Conservation (phyloP, 2,329 filamentous ascomycete genomes). For the Sordariomycetes sp. region DNA sequence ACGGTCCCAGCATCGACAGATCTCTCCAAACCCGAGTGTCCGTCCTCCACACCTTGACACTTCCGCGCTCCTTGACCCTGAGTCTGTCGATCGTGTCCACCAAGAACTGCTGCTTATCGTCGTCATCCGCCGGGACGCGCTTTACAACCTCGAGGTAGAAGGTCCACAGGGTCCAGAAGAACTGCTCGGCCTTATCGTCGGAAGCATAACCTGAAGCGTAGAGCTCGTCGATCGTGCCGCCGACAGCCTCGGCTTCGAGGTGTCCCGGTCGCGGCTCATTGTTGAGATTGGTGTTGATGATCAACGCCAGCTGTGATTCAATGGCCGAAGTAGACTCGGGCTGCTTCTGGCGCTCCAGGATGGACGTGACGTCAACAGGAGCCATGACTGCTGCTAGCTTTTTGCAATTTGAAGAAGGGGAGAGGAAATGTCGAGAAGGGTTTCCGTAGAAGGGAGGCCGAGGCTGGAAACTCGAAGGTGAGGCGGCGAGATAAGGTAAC, state of each 20-base stretch:
- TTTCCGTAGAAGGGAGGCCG: too few relatives aligned
- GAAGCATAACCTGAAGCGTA: slow-evolving; percentile 8
- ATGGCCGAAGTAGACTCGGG: slow-evolving; percentile 1
- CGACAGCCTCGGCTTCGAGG: slow-evolving; percentile 10
- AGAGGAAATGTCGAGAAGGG: background rate
- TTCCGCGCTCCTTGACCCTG: slow-evolving; percentile 10
- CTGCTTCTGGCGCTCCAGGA: background rate
- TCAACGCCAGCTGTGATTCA: slow-evolving; percentile 10
- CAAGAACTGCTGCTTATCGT: slow-evolving; percentile 13
- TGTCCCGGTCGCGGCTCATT: slow-evolving; percentile 3
- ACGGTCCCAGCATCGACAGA: slow-evolving; percentile 18
- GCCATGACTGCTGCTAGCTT: background rate
- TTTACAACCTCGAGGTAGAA: slow-evolving; percentile 13
- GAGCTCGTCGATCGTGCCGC: slow-evolving; percentile 14
- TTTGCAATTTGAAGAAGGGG: background rate
- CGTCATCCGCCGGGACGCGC: slow-evolving; percentile 15
- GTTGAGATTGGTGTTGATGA: slow-evolving; percentile 15
- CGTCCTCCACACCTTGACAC: slow-evolving; percentile 17
- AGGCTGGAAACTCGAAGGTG: too few relatives aligned
- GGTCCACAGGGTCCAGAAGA: slow-evolving; percentile 19
- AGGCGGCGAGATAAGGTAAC: too few relatives aligned
- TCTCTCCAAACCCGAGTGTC: slow-evolving; percentile 16
- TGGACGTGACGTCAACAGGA: slow-evolving; percentile 2
- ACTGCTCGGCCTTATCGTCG: slow-evolving; percentile 11
- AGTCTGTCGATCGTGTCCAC: slow-evolving; percentile 12